These are phyloP conservation scores for Alternaria alternata DNA, from an alignment of 2,329 filamentous ascomycete species.

Conservation along the genomic window DNA sequence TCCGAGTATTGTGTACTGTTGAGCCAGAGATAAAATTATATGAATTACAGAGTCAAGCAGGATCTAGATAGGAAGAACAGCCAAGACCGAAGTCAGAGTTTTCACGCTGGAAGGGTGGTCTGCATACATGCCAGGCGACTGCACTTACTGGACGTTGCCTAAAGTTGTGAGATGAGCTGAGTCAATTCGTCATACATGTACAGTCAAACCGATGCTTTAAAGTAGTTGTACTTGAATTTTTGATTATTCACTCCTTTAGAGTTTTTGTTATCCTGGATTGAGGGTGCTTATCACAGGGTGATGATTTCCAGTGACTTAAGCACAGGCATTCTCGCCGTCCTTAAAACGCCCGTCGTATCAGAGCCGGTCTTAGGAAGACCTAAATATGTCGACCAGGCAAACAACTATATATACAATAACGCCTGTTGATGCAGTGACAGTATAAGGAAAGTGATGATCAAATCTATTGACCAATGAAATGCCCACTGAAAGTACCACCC, in stretches of 20 bases:
- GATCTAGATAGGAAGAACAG: background rate
- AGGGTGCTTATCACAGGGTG: background rate
- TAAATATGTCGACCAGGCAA: background rate
- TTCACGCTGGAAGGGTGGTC: background rate
- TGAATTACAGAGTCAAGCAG: background rate
- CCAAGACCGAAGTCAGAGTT: background rate
- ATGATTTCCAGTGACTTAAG: background rate
- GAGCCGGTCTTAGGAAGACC: background rate
- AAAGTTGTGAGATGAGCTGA: background rate
- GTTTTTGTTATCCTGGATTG: background rate
- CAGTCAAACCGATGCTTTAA: background rate
- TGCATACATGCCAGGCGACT: too few species aligned
- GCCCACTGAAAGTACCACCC: slow-evolving; percentile 28
- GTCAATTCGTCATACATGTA: background rate
- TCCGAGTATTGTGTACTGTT: background rate
- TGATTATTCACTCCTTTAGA: background rate
- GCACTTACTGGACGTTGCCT: background rate
- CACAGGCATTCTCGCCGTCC: background rate
- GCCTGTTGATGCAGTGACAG: slow-evolving; percentile 31
- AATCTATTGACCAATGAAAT: slow-evolving; percentile 25
- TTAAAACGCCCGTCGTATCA: slow-evolving; percentile 7
- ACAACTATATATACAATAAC: slow-evolving; percentile 22
- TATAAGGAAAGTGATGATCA: slow-evolving; percentile 19
- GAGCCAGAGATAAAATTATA: background rate
- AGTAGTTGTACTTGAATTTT: background rate